Evolutionary conservation across 306 rosid species (phyloP), one percentile per base, ranked within the genome.

Genomic region (Cyclanthera cordifolia): DNA sequence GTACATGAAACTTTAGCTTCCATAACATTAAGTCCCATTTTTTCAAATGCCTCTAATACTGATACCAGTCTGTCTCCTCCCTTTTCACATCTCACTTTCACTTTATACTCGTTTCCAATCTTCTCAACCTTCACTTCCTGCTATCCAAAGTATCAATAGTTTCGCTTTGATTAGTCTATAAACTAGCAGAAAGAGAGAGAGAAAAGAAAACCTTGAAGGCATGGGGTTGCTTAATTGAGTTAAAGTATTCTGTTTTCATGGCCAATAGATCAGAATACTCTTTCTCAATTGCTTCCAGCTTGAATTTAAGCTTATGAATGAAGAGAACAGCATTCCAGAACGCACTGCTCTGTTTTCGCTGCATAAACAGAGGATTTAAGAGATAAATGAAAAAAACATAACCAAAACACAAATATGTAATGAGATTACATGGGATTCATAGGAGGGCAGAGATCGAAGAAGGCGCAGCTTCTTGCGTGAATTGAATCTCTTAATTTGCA

Each of bases 101-200:
- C 87, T 53, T 12, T 71, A 69, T 86, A 79, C 53, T 86, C 90
- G 49, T 37, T 72, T 52, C 76, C 74, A 4, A 79, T 72, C 75
- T 87, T 91, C 85, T 91, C 86, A 54, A 91, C 79, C 67, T 91
- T 84, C 78, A 88, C 97, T 30, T 83, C 83, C 95, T 88, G 85
- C 4, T 54, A 8, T 6, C 8, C n/a, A 15, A 15, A 10, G 17
- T 5, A 53, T 9, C 37, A 32, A n/a, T n/a, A n/a, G n/a, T n/a
- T n/a, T n/a, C n/a, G n/a, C n/a, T n/a, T n/a, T n/a, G n/a, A n/a
- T n/a, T n/a, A n/a, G n/a, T n/a, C n/a, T n/a, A n/a, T n/a, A n/a
- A n/a, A n/a, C n/a, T n/a, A n/a, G n/a, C n/a, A n/a, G n/a, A n/a
- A n/a, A n/a, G n/a, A 37, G 7, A 37, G 7, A 37, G 43, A 7